Base-by-base conservation (phyloP, 495 filamentous ascomycete genomes). In the Aspergillus sclerotioniger region DNA sequence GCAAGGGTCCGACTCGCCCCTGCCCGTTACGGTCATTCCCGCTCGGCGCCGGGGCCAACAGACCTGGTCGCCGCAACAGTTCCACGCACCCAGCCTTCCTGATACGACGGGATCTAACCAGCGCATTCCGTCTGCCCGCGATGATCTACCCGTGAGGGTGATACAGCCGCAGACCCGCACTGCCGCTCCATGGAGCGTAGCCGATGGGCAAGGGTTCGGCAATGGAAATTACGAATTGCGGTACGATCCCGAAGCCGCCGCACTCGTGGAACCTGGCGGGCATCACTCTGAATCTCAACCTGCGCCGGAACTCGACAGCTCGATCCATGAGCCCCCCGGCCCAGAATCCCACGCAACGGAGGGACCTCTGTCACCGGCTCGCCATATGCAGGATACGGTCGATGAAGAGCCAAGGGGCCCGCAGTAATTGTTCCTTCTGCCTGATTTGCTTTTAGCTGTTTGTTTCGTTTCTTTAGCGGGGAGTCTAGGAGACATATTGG, bases 11-110 rank as follows among this genome's bases (percentile, higher is more conserved):
- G 61, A 71, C 35, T 67, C 73, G 1, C 69, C 67, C 7, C 62
- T 88, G 8, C 85, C 86, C 2, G 78, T 90, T 20, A 89, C 84
- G 8, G 76, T 89, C 25, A 88, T 91, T 47, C 88, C 87, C 0
- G 86, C 88, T 3, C 84, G 85, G 45, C 81, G 82, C 5, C 76
- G 85, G 12, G 71, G 71, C 21, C 75, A 77, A 41, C 70, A 77
- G 13, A 74, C 72, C 19, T 79, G 76, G 77, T 76, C 69, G 29
- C 76, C 72, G 16, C 66, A 75, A 37, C 61, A 60, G 57, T 67
- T 65, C 32, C 66, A 63, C 17, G 54, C 62, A 47, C 50, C 60
- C 17, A 62, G 54, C 37, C 53, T 60, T 20, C 44, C 56, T 7
- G 58, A 65, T 39, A 55, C 57, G 21, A 51, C 63, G 1, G 17